Evolutionary conservation across 2,329 filamentous ascomycete species (phyloP), one percentile per base, ranked within the genome.

Genomic region (Fusarium sp.): DNA sequence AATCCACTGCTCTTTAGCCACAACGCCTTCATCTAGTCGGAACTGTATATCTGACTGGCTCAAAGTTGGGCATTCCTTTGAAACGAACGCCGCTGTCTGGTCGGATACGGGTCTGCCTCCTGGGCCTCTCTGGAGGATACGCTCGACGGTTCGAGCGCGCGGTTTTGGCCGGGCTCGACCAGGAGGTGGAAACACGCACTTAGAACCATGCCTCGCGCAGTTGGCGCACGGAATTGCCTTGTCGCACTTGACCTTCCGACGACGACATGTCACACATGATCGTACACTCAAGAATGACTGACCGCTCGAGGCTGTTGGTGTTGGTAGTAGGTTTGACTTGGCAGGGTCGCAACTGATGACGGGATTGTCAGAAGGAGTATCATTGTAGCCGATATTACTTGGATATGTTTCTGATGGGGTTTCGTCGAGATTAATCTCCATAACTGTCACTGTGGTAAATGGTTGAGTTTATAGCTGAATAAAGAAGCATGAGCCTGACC

Each of bases 1-100:
- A 40, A 67, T 63, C 67, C 67, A 70, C 64, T 67, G 64, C 56
- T 70, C 67, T 51, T 62, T 63, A n/a, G 24, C 38, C 9, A 55
- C 33, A 12, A 60, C 11, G 11, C 14, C 27, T 6, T 69, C 66
- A 40, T 51, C 53, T 16, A 62, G 55, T 44, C 36, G 22, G 22
- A 59, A 36, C 22, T 59, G 38, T 16, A 42, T 29, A 44, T 36
- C 33, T 12, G 56, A 59, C 36, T 33, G 56, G 7, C 40, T 64
- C 38, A 49, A 49, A 24, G 38, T 12, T 35, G 66, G 51, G 10
- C 38, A 35, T 35, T 51, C 46, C 9, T 31, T 55, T 10, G 66
- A 40, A 20, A 59, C 24, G 11, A 59, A 66, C 0, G 56, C 66
- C 24, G 24, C 62, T 14, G 64, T 62, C n/a, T 63, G 64, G 22